These are phyloP conservation scores for Calonectria leucothoes DNA, from an alignment of 2,329 filamentous ascomycete species.

Conservation along the genomic window DNA sequence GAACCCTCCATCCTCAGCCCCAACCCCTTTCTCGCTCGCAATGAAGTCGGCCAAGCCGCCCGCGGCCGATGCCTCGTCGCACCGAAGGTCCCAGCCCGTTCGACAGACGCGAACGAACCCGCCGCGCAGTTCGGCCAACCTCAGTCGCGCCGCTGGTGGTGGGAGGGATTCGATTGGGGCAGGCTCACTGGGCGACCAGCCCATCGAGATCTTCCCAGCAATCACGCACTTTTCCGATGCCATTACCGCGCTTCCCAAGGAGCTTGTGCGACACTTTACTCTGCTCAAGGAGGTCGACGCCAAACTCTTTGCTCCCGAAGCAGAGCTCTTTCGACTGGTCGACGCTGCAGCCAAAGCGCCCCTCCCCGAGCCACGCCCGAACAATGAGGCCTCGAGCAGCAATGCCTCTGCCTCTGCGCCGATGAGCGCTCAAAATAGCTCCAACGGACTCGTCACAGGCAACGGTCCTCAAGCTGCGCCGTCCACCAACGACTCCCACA, in stretches of 20 bases:
- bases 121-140: conserved; percentile 63
- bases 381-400: conserved; percentile 58
- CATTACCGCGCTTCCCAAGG: conserved; percentile 90
- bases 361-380: conserved; percentile 57
- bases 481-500: conserved; percentile 57
- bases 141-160: conserved; percentile 55
- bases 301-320: conserved; percentile 91
- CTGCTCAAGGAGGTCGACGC: conserved; percentile 97
- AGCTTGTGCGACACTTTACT: conserved; percentile 95
- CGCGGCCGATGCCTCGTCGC: conserved; percentile 57
- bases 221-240: conserved; percentile 87
- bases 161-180: conserved; percentile 59
- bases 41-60: conserved; percentile 69
- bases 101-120: conserved; percentile 75
- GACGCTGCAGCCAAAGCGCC: conserved; percentile 69
- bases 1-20: conserved; percentile 29
- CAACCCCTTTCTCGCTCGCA: conserved; percentile 39
- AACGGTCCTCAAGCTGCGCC: conserved; percentile 51
- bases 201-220: conserved; percentile 75
- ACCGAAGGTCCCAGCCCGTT: conserved; percentile 71
- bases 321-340: conserved; percentile 82
- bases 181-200: conserved; percentile 62
- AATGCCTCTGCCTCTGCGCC: conserved; percentile 57
- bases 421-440: conserved; percentile 64
- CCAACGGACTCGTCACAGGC: conserved; percentile 51